Evolutionary conservation across 2,329 filamentous ascomycete species (phyloP).

Genomic region (Cytospora chrysosperma): DNA sequence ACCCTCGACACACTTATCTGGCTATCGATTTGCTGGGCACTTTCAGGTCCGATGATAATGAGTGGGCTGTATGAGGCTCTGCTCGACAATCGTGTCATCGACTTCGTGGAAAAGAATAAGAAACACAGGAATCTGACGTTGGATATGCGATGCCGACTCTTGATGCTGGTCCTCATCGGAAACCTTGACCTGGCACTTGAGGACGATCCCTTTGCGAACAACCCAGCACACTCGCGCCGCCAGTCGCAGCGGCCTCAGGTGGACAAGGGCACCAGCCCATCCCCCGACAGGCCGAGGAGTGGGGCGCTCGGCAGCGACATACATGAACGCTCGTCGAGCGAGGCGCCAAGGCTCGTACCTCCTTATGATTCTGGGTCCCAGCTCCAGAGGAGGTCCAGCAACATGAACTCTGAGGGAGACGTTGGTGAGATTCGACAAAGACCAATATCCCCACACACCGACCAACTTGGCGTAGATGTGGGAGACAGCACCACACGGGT

Average conservation of each 20-base stretch:
- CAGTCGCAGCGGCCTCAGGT: not conserved
- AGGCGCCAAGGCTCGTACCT: not conserved
- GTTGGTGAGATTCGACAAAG: not conserved
- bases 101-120: slow-evolving; percentile 27
- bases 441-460: not conserved
- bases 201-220: not conserved
- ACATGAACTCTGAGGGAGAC: not conserved
- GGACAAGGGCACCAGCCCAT: slow-evolving; percentile 3
- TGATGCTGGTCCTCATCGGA: slow-evolving; percentile 33
- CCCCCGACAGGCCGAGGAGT: not conserved
- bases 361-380: not conserved
- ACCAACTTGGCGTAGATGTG: not conserved
- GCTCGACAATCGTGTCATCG: slow-evolving; percentile 30
- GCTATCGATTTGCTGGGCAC: slow-evolving; percentile 31
- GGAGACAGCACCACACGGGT: not conserved
- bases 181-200: slow-evolving; percentile 30
- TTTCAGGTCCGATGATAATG: slow-evolving; percentile 33
- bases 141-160: slow-evolving; percentile 26
- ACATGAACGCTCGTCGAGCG: not conserved
- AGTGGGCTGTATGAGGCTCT: slow-evolving; percentile 33
- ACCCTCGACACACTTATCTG: slow-evolving; percentile 31
- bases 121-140: slow-evolving; percentile 26
- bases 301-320: not conserved
- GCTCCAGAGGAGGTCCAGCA: not conserved
- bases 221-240: slow-evolving; percentile 7